Evolutionary conservation across 352 stramenopile species (phyloP), one percentile per base, ranked within the genome.

Genomic region (Phytophthora colocasiae): DNA sequence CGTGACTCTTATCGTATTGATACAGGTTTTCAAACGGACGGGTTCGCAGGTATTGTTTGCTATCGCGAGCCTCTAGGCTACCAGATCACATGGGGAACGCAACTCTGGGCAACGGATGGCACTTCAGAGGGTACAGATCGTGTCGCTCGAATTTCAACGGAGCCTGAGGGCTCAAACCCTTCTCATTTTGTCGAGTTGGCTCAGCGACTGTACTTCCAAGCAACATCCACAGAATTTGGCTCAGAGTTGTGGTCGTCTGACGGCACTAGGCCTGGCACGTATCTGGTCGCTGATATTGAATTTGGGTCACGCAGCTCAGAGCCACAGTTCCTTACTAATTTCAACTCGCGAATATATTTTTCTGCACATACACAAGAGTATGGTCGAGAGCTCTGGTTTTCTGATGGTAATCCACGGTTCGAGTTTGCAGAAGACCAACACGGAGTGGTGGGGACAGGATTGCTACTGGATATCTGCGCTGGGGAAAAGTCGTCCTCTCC

Each of bases 61-160:
- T 60, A 93, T 57, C 74, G 68, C 15, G 50, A 80, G 26, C n/a
- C 24, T 24, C 26, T 36, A 56, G 46, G 41, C 11, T 41, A 49
- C 15, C 45, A 52, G 39, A 44, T 66, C 24, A 36, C 56, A 34
- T 80, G 67, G 62, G 61, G 83, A 31, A 27, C 40, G 7, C 87
- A 96, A 58, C 75, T 98, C 6, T 98, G 92, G 92, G 48, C 65
- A 11, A 95, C 89, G 0, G 91, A 98, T 66, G 91, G 91, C 15
- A 95, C 77, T 14, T 19, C 66, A 10, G 63, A 70, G 17, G 86
- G 87, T 3, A 97, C 89, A 6, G 45, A 55, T 3, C 87, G 88
- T 15, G 66, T 97, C 12, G 64, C 63, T 14, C 75, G 83, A 52
- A 78, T 96, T 22, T 70, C 62, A 26, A 40, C 56, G 2, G 66